A percentile compares a stretch with the other conserved stretches of the same genome.
Evolutionary conservation across 192 early-diverging fungal species (phyloP).

Genomic region (Glomus cerebriforme): DNA sequence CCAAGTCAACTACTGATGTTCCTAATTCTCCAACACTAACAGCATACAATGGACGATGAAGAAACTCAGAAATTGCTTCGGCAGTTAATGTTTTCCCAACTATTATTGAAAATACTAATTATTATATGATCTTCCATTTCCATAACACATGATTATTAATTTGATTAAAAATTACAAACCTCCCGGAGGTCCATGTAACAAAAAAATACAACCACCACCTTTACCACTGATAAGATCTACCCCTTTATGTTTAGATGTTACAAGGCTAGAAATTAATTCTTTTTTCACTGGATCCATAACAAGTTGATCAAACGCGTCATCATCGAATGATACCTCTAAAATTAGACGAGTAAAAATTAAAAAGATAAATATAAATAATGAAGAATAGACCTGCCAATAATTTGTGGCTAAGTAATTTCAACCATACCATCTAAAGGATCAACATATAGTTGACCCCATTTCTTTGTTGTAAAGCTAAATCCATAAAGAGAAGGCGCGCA

Average conservation of each 20-base stretch:
- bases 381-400: too few relatives aligned
- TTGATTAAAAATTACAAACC: neutral
- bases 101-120: neutral
- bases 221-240: conserved; percentile 58
- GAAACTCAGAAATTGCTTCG: conserved; percentile 57
- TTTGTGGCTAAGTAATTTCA: too few relatives aligned
- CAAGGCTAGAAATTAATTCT: neutral
- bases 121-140: neutral
- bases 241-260: conserved; percentile 33
- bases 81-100: conserved; percentile 63
- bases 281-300: conserved; percentile 12
- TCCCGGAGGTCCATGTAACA: conserved; percentile 62
- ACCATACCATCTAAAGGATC: too few relatives aligned
- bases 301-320: conserved; percentile 1
- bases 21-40: conserved; percentile 66
- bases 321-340: neutral
- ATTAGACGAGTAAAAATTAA: neutral
- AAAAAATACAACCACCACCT: conserved; percentile 56
- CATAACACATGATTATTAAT: neutral
- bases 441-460: too few relatives aligned
- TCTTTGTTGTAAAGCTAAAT: too few relatives aligned
- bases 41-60: conserved; percentile 58
- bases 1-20: conserved; percentile 53
- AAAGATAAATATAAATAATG: neutral
- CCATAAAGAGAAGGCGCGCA: too few relatives aligned